These are phyloP conservation scores for Aegle marmelos DNA, from an alignment of 345 rosid species.

Conservation along the genomic window DNA sequence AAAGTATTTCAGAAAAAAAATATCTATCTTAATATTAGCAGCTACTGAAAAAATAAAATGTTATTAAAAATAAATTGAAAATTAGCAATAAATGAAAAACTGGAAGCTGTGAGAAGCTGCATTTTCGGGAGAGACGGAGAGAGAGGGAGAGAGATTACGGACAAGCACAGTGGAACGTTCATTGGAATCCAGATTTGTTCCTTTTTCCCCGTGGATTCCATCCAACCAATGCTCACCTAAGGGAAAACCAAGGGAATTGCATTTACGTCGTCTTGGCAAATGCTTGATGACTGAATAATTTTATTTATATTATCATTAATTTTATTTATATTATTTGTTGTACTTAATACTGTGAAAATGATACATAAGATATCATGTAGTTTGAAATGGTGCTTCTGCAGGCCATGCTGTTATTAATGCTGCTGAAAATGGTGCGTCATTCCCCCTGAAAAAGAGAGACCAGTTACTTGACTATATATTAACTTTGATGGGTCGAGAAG, in stretches of 20 bases:
- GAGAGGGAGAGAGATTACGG: too few relatives aligned
- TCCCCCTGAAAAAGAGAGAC: slow-evolving; percentile 92
- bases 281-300: neutral
- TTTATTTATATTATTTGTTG: slow-evolving; percentile 10
- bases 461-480: slow-evolving; percentile 78
- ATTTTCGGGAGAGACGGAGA: too few relatives aligned
- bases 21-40: too few relatives aligned
- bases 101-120: too few relatives aligned
- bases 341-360: slow-evolving; percentile 10
- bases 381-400: slow-evolving; percentile 32
- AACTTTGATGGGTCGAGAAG: slow-evolving; percentile 95
- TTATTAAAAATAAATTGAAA: too few relatives aligned
- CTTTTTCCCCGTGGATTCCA: too few relatives aligned
- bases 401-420: slow-evolving; percentile 95
- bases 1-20: too few relatives aligned
- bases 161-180: too few relatives aligned
- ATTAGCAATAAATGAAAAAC: too few relatives aligned
- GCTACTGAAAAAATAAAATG: too few relatives aligned
- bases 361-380: neutral
- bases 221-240: neutral
- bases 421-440: slow-evolving; percentile 78
- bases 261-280: neutral
- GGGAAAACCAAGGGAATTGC: neutral
- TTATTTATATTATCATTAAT: neutral
- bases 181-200: too few relatives aligned